Base-by-base conservation (phyloP, 139 green algal genomes). In the Monoraphidium neglectum region DNA sequence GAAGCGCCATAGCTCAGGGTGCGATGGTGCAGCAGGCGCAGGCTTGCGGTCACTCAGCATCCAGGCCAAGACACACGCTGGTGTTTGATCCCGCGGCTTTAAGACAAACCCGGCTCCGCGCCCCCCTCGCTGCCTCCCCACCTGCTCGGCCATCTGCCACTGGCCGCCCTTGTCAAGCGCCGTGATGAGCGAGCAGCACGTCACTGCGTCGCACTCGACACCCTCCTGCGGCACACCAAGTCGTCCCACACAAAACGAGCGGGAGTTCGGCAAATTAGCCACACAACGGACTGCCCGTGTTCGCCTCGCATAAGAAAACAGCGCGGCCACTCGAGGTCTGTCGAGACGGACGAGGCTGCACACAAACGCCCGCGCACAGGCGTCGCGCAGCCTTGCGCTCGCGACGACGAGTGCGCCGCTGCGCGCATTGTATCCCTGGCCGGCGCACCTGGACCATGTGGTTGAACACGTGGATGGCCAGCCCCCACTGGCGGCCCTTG, bases 151-250 rank as follows among this genome's bases (percentile, higher is more conserved):
- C 75, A 95, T 83, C 82, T 95, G 91, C 93, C 93, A 97, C 83
- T 95, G 89, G 0, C 92, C 92, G 28, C 92, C 93, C 43, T 92
- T 91, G 86, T 97, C 93, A 71, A 97, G 79, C 0, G 93, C 93
- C 33, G 92, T 93, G 78, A 97, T 96, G 28, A 97, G 84, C 64
- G 80, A 90, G 89, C 93, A 97, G 88, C 93, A 97, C 2, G 91
- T 95, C 2, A 97, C 92, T 1, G 94, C 93, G 69, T 97, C 93
- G 46, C 90, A 91, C 81, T 93, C 79, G 1, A 96, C 84, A 61
- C 87, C 87, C 60, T 89, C 70, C 33, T 87, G 74, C 75, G 60
- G 63, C 61, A 67, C n/a, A n/a, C n/a, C n/a, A n/a, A n/a, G n/a
- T n/a, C n/a, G n/a, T n/a, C n/a, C n/a, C n/a, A n/a, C n/a, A n/a